Percentiles rank a stretch among this genome's conserved stretches.
Conservation (phyloP, 805 yeast genomes). For the Candida coquimbonensis region DNA sequence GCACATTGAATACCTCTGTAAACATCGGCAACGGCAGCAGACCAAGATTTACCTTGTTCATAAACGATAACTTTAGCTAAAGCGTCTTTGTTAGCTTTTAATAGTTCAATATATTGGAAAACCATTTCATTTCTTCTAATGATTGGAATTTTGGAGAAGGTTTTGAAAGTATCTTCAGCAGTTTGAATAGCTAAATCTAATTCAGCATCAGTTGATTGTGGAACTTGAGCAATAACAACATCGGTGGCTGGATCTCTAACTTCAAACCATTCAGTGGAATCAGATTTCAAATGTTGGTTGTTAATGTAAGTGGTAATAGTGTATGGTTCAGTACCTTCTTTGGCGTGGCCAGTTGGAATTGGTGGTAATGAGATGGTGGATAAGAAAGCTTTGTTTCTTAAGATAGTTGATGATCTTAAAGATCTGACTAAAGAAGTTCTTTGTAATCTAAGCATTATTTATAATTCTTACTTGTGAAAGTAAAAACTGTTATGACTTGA, state of each 20-base stretch:
- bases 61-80: slow-evolving; percentile 57
- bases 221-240: slow-evolving; percentile 57
- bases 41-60: slow-evolving; percentile 73
- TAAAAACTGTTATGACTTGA: not conserved
- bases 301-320: slow-evolving; percentile 42
- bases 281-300: slow-evolving; percentile 40
- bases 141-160: slow-evolving; percentile 43
- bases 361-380: slow-evolving; percentile 21
- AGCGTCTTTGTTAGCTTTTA: slow-evolving; percentile 59
- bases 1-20: slow-evolving; percentile 76
- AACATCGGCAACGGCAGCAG: slow-evolving; percentile 71
- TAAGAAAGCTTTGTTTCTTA: slow-evolving; percentile 12
- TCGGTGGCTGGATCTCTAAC: slow-evolving; percentile 74
- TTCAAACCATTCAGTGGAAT: slow-evolving; percentile 54
- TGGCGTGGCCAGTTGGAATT: slow-evolving; percentile 36
- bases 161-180: slow-evolving; percentile 54
- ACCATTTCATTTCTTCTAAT: slow-evolving; percentile 56
- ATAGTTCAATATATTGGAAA: slow-evolving; percentile 58
- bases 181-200: slow-evolving; percentile 57
- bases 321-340: slow-evolving; percentile 35
- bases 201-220: slow-evolving; percentile 64
- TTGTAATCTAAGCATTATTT: slow-evolving; percentile 6
- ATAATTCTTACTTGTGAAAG: not conserved
- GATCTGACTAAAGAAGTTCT: slow-evolving; percentile 1
- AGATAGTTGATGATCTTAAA: slow-evolving; percentile 2